Evolutionary conservation across 2,329 filamentous ascomycete species (phyloP).

Genomic region (Achaetomium macrosporum): DNA sequence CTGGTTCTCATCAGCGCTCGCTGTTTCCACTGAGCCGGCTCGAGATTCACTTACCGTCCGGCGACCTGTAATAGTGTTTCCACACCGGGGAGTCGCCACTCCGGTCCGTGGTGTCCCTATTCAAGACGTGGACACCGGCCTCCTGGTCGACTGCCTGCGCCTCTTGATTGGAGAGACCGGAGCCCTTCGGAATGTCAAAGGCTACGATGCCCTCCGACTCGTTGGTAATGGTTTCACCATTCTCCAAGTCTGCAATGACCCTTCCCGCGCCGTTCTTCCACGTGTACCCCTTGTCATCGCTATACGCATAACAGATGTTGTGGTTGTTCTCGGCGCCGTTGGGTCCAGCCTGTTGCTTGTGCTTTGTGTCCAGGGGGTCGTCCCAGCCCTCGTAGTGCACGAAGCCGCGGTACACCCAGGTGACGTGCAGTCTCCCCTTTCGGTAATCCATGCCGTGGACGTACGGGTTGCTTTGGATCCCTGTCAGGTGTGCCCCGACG

Average conservation of each 20-base stretch:
- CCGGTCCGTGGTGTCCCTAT: conserved; percentile 36
- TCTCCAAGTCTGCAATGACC: conserved; percentile 31
- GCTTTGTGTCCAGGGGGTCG: conserved; percentile 34
- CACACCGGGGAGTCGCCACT: conserved; percentile 24
- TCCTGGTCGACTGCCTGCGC: conserved; percentile 40
- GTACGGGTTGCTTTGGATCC: conserved; percentile 45
- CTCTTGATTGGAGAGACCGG: conserved; percentile 46
- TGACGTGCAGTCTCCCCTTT: conserved; percentile 35
- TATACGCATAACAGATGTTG: conserved; percentile 44
- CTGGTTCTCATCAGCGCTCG: conserved; percentile 19
- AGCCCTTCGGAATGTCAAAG: conserved; percentile 40
- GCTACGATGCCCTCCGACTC: conserved; percentile 37
- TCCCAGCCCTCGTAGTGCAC: conserved; percentile 40
- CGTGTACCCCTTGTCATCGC: conserved; percentile 37
- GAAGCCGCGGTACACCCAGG: conserved; percentile 47
- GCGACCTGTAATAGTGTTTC: conserved; percentile 37
- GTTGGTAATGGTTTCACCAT: conserved; percentile 36
- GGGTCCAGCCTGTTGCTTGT: conserved; percentile 38
- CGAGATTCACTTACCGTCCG: conserved; percentile 26
- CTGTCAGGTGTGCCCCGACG: conserved; percentile 38
- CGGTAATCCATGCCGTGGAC: conserved; percentile 39
- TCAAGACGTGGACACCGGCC: conserved; percentile 44
- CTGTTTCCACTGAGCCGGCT: background rate
- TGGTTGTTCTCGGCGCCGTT: conserved; percentile 44
- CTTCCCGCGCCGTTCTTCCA: conserved; percentile 38